These are phyloP conservation scores for Glarea lozoyensis DNA, from an alignment of 495 filamentous ascomycete species.

Conservation along the genomic window DNA sequence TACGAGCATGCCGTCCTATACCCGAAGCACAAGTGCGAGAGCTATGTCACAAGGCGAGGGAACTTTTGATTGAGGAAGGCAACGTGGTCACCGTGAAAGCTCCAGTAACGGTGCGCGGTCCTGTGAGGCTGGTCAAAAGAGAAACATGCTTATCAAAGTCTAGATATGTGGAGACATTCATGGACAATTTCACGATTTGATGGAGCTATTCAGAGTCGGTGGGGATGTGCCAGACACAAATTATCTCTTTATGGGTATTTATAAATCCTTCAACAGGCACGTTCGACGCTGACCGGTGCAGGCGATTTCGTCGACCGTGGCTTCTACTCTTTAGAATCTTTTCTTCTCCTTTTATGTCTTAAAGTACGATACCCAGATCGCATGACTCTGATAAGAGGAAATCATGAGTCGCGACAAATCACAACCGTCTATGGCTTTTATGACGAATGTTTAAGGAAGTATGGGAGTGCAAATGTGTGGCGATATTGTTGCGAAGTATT, in stretches of 20 bases:
- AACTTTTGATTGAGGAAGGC: constrained; percentile 93
- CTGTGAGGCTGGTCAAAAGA: not conserved
- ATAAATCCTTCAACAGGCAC: not conserved
- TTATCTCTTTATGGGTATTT: constrained; percentile 89
- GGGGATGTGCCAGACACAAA: constrained; percentile 95
- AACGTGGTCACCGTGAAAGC: constrained; percentile 96
- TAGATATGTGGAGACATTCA: constrained; percentile 98
- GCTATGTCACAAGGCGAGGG: constrained; percentile 94
- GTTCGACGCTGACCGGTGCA: constrained; percentile 23
- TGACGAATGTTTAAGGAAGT: constrained; percentile 95
- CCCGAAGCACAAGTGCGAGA: constrained; percentile 92
- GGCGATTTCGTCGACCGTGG: constrained; percentile 97
- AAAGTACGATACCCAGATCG: constrained; percentile 98
- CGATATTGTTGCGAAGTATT: constrained; percentile 98
- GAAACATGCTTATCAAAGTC: constrained; percentile 9
- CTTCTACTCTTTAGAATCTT: constrained; percentile 95
- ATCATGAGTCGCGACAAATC: constrained; percentile 96
- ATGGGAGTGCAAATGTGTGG: constrained; percentile 96
- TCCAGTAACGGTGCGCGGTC: constrained; percentile 66
- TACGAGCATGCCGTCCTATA: constrained; percentile 92
- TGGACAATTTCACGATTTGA: constrained; percentile 96
- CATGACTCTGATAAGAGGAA: constrained; percentile 93
- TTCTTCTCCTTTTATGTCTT: constrained; percentile 86
- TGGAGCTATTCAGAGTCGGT: constrained; percentile 96
- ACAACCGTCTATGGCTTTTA: constrained; percentile 99